Evolutionary conservation across 345 rosid species (phyloP), one percentile per base, ranked within the genome.

Genomic region (Punica granatum): DNA sequence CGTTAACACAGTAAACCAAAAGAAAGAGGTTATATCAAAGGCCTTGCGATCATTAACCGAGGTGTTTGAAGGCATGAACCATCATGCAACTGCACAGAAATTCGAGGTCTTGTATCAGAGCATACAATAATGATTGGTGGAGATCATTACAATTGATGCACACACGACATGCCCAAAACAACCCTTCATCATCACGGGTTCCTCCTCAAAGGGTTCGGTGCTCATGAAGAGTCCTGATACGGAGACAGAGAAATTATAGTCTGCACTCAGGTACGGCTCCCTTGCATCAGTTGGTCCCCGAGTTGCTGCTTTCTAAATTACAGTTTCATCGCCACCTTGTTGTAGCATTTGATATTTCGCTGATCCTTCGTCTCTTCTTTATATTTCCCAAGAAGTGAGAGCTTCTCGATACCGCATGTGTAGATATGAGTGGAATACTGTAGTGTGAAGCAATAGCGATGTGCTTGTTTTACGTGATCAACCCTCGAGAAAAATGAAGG

Each of bases 21-120:
- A 93, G 84, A 89, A 82, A 83, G 90, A 75, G 70, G 79, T 86
- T 74, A 78, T 93, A 73, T 71, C 86, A 62, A 85, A 78, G 83
- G 92, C 96, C 64, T 62, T 87, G 60, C 67, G 43, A 63, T 87
- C 93, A 36, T 67, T 92, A 43, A 64, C 77, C 64, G 70, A 75
- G 76, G 82, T 88, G 58, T 86, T 77, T 43, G 68, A 69, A 70
- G 68, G 77, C 54, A 72, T 76, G 60, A 70, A 75, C 54, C 80
- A 78, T 36, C 67, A 58, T 14, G 32, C 77, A 28, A 39, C 74
- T 69, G 84, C 76, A 15, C 72, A 76, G 67, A 84, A 79, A 69
- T 84, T 88, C 65, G 62, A 80, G 80, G 73, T 71, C 63, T 62
- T 88, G 75, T 51, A 66, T 18, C 66, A 69, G 53, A 69, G 70